Base-by-base conservation (phyloP, 2,329 filamentous ascomycete genomes). In the Colletotrichum gigasporum region DNA sequence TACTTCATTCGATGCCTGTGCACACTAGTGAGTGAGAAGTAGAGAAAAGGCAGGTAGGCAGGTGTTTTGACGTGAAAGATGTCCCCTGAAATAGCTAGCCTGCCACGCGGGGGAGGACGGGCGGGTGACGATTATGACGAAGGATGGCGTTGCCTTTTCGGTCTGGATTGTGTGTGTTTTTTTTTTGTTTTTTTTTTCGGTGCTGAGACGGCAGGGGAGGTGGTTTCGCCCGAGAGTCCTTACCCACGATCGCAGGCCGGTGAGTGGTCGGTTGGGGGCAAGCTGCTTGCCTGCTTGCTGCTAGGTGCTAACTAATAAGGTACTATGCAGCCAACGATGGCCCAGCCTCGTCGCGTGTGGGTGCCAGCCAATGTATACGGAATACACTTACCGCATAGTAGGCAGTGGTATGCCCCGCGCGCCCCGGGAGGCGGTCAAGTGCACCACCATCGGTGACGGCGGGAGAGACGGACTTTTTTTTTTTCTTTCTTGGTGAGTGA, bases 191-290 rank as follows among this genome's bases (percentile, higher is more conserved):
- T 34, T 34, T 12, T 34, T 34, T 34, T 34, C 12, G 30, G 30
- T 7, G 7, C 12, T 34, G 12, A 28, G 22, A 42, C 24, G 14
- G 34, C 22, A n/a, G 14, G 26, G 26, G 26, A 37, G 50, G 54
- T 34, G 34, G 61, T 61, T 61, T 64, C 61, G 61, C 61, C 56
- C 48, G 61, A 54, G 61, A 61, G 56, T 22, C 61, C 61, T 54
- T 50, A 64, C 56, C 61, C 61, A 64, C 48, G 48, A 64, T 64
- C 41, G 61, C 39, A 6, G 56, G 28, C 2, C n/a, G n/a, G 32
- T 64, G 61, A 61, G 11, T 64, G 61, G 61, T 37, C 4, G 35
- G 28, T 5, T 34, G 22, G n/a, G 24, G 32, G 32, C 10, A 34
- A 9, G 32, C 32, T 34, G 14, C 32, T 34, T 9, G 10, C 32